Percentiles rank a stretch among this genome's conserved stretches.
Evolutionary conservation across 805 yeast genomes (phyloP).

Genomic region (Teunomyces atbi): DNA sequence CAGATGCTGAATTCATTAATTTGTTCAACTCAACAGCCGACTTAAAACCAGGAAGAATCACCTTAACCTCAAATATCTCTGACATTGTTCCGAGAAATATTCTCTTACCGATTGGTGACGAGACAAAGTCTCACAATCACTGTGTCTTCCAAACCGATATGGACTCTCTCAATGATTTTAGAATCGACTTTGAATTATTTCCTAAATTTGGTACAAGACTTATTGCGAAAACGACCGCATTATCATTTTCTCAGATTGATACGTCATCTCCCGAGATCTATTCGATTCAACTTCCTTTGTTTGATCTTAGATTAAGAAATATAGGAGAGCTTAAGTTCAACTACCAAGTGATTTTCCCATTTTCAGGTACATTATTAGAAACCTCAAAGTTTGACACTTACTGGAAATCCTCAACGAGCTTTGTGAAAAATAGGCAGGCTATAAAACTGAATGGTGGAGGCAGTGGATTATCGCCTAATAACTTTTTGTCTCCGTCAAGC

Average conservation of each 20-base stretch:
- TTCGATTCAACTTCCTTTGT: constrained; percentile 61
- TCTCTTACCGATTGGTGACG: constrained; percentile 70
- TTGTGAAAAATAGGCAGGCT: constrained; percentile 31
- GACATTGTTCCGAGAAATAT: constrained; percentile 89
- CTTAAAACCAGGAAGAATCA: constrained; percentile 73
- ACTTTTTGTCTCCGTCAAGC: constrained; percentile 37
- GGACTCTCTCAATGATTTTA: constrained; percentile 58
- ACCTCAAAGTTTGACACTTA: constrained; percentile 92
- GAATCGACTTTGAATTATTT: constrained; percentile 83
- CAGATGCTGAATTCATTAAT: constrained; percentile 44
- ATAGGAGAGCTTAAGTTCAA: constrained; percentile 79
- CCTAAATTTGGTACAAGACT: constrained; percentile 94
- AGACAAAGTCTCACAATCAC: constrained; percentile 45
- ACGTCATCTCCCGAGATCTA: constrained; percentile 41
- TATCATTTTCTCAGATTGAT: constrained; percentile 48
- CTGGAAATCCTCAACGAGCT: constrained; percentile 85
- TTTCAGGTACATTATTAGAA: constrained; percentile 77
- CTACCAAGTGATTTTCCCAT: constrained; percentile 87
- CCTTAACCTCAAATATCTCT: constrained; percentile 70
- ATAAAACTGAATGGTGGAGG: constrained; percentile 35
- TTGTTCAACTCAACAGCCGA: constrained; percentile 43
- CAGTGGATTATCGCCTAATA: constrained; percentile 38
- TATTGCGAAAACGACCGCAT: constrained; percentile 83
- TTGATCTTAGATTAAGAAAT: constrained; percentile 75
- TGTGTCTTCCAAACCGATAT: constrained; percentile 83